Evolutionary conservation across 768 basidiomycete genomes (phyloP).

Genomic region (Lactarius quietus): DNA sequence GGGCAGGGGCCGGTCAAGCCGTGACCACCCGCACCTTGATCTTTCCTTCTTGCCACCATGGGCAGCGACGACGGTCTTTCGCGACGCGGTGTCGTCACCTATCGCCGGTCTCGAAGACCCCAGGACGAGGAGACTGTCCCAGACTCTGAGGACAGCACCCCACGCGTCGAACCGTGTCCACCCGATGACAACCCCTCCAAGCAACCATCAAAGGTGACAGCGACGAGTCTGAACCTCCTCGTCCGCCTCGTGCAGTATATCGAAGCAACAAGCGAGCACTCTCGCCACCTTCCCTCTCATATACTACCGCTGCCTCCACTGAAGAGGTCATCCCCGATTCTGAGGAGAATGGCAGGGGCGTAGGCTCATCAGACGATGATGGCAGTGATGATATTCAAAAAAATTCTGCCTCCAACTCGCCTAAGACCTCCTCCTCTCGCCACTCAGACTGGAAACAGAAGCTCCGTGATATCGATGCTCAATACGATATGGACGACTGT

Average conservation of each 20-base stretch:
- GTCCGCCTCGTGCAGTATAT: slow-evolving; percentile 21
- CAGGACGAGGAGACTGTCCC: slow-evolving; percentile 24
- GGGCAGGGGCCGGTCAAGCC: slow-evolving; percentile 12
- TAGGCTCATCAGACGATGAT: slow-evolving; percentile 13
- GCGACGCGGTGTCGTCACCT: slow-evolving; percentile 31
- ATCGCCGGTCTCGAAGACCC: slow-evolving; percentile 12
- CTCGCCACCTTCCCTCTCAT: slow-evolving; percentile 12
- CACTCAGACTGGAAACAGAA: slow-evolving; percentile 23
- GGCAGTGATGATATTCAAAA: background rate
- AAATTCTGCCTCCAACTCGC: background rate
- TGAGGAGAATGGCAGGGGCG: slow-evolving; percentile 13
- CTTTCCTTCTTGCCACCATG: slow-evolving; percentile 18
- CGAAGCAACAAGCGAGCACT: background rate
- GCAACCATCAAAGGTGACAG: slow-evolving; percentile 1
- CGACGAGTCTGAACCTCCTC: slow-evolving; percentile 4
- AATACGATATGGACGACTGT: slow-evolving; percentile 13
- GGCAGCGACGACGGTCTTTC: slow-evolving; percentile 31
- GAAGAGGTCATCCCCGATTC: slow-evolving; percentile 23
- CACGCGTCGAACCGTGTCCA: slow-evolving; percentile 5
- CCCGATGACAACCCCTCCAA: slow-evolving; percentile 1
- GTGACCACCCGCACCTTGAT: background rate
- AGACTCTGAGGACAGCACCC: slow-evolving; percentile 24
- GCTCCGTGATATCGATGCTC: slow-evolving; percentile 22
- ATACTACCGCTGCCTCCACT: slow-evolving; percentile 5
- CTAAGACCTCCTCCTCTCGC: background rate